These are phyloP conservation scores for Solanum hybrid DNA, from an alignment of 305 asterid species.

Conservation along the genomic window DNA sequence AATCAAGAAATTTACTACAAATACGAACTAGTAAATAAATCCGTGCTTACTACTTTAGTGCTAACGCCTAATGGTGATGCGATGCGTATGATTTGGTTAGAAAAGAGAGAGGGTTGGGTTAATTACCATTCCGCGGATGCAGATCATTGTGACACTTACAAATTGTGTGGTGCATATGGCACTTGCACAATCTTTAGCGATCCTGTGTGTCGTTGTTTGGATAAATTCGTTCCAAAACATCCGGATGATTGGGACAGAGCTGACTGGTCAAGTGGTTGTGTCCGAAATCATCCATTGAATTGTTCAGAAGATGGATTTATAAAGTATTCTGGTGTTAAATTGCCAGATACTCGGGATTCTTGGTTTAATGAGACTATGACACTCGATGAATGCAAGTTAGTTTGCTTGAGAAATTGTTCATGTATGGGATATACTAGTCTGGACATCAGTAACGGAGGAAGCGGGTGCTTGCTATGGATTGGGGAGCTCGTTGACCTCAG, in stretches of 20 bases:
- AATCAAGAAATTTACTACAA: constrained; percentile 10
- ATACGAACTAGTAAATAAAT: constrained; percentile 5
- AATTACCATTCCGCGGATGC: constrained; percentile 1
- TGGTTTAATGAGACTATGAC: constrained; percentile 7
- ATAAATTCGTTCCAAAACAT: constrained; percentile 10
- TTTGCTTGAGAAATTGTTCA: constrained; percentile 18
- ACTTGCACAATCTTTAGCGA: constrained; percentile 18
- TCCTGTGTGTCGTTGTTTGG: constrained; percentile 21
- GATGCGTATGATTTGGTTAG: constrained; percentile 12
- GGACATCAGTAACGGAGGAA: neutral
- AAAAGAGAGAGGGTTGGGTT: constrained; percentile 10
- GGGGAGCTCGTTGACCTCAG: constrained; percentile 14
- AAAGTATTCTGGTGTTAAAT: constrained; percentile 1
- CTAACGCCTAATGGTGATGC: constrained; percentile 11
- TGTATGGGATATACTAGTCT: constrained; percentile 19
- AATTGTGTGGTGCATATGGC: constrained; percentile 24
- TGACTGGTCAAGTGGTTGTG: constrained; percentile 17
- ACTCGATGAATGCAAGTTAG: constrained; percentile 9
- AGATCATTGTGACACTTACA: constrained; percentile 23
- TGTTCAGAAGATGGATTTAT: constrained; percentile 14
- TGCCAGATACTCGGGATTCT: constrained; percentile 10
- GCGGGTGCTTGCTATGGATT: constrained; percentile 17
- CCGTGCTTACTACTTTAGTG: constrained; percentile 4
- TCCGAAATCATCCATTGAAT: constrained; percentile 6
- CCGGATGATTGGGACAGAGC: constrained; percentile 6